phyloP scores from a whole-genome alignment of 73 alveolate genomes.

The Paramecium octaurelia region DNA sequence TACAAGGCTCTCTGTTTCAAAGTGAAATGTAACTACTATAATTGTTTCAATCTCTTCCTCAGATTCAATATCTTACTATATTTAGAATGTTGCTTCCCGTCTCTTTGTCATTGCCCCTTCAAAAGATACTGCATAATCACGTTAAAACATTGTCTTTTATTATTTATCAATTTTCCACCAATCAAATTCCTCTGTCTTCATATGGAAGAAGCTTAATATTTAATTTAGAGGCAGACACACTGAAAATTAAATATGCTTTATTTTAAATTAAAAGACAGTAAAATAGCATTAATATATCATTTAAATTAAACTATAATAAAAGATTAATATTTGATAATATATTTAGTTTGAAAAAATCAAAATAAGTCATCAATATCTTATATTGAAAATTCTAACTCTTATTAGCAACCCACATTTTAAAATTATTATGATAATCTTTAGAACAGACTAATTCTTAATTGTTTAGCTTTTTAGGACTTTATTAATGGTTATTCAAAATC shows the following conservation, averaged over 20 bases:
- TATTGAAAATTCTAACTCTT: not conserved
- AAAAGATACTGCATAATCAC: slow-evolving; percentile 88
- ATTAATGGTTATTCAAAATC: not conserved
- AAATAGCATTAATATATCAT: not conserved
- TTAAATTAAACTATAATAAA: not conserved
- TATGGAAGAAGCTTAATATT: too few relatives aligned
- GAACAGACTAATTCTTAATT: not conserved
- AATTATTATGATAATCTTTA: not conserved
- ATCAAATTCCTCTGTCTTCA: too few relatives aligned
- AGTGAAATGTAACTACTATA: too few relatives aligned
- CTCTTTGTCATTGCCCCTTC: slow-evolving; percentile 86
- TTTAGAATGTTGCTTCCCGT: too few relatives aligned
- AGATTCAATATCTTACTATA: slow-evolving; percentile 57
- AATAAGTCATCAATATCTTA: not conserved
- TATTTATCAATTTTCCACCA: slow-evolving; percentile 63
- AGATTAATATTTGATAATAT: not conserved
- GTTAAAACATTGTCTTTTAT: slow-evolving; percentile 67
- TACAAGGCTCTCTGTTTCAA: too few relatives aligned
- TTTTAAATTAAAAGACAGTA: too few relatives aligned
- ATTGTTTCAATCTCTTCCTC: too few relatives aligned
- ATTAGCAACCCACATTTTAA: not conserved
- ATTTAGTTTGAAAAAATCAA: not conserved
- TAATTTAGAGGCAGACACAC: too few relatives aligned
- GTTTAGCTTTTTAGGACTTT: not conserved
- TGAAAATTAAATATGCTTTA: too few relatives aligned